phyloP scores from a whole-genome alignment of 371 early-diverging fungal species.

The Blyttiomyces sp. region DNA sequence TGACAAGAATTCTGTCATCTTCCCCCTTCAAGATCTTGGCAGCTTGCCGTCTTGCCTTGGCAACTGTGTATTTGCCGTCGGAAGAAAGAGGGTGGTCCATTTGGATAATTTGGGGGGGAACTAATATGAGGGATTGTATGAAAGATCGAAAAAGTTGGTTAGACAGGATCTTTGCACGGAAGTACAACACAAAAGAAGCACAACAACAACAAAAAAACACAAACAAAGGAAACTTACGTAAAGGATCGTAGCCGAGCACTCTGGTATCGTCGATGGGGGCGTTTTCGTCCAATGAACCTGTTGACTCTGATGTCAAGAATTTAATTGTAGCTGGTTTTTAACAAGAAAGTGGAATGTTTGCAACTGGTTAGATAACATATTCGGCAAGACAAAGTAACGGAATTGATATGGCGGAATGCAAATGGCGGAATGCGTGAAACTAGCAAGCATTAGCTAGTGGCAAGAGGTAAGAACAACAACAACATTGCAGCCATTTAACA shows the following conservation, averaged over 20 bases:
- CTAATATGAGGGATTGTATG: constrained; percentile 17
- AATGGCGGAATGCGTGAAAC: no score
- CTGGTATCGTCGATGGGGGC: constrained; percentile 38
- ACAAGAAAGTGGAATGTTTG: no score
- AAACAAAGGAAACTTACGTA: constrained; percentile 19
- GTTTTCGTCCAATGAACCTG: constrained; percentile 22
- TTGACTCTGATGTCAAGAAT: no score
- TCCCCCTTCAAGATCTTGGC: constrained; percentile 65
- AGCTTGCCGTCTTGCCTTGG: constrained; percentile 45
- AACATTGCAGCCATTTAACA: no score
- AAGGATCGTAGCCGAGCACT: constrained; percentile 40
- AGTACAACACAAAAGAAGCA: not conserved
- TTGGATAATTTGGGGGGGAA: constrained; percentile 93
- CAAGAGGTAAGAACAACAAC: no score
- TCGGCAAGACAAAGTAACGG: no score
- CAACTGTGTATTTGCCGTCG: constrained; percentile 49
- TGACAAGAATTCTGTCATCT: constrained; percentile 83
- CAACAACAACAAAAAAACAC: not conserved
- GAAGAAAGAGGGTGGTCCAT: constrained; percentile 76
- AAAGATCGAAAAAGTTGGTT: not conserved
- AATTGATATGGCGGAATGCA: no score
- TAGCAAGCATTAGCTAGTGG: no score
- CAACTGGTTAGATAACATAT: no score
- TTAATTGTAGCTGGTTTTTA: no score
- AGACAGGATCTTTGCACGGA: no score